phyloP scores from a whole-genome alignment of 73 alveolate species.

The Paramecium tetraurelia region DNA sequence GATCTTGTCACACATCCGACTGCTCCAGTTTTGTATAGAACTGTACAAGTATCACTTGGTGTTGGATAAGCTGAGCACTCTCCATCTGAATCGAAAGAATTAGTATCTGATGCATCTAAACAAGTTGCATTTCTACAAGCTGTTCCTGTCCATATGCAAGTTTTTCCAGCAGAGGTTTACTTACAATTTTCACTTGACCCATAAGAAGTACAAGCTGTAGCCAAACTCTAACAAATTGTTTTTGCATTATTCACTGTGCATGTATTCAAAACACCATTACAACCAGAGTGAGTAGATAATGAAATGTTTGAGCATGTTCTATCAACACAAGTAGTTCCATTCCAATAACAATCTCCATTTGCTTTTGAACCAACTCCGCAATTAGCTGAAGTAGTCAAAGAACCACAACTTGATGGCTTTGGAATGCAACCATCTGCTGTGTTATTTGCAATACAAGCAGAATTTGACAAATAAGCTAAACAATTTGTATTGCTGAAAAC shows the following conservation, averaged over 20 bases:
- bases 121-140: background rate
- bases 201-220: background rate
- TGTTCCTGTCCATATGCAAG: background rate
- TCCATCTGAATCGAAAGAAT: background rate
- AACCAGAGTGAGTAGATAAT: background rate
- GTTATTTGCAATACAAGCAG: background rate
- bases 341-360: background rate
- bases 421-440: background rate
- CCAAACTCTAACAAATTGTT: background rate
- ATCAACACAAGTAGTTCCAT: background rate
- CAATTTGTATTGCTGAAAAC: no score
- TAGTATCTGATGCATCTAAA: background rate
- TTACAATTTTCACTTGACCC: background rate
- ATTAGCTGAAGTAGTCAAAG: background rate
- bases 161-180: background rate
- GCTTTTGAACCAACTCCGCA: background rate
- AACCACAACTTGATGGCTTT: background rate
- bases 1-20: background rate
- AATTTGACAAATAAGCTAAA: no score
- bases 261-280: background rate
- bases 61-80: background rate
- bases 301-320: background rate
- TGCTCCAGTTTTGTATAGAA: background rate
- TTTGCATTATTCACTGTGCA: background rate
- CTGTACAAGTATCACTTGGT: background rate